These are phyloP conservation scores for Ogataea nonfermentans DNA, from an alignment of 805 yeast genomes.

Conservation along the genomic window DNA sequence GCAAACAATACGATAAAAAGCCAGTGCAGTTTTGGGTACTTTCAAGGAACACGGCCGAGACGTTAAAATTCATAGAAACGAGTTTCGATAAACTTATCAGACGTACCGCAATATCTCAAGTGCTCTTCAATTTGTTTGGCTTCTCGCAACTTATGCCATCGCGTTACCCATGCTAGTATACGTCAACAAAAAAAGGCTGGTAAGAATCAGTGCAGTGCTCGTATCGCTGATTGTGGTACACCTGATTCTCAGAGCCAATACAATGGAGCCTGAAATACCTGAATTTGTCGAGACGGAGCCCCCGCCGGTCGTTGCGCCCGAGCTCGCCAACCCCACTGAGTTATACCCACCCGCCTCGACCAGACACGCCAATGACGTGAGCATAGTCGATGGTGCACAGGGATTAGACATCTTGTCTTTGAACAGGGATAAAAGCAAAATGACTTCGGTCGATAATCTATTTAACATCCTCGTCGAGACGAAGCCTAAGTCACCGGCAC, in stretches of 20 bases:
- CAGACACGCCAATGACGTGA: neutral
- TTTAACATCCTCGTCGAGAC: slow-evolving; percentile 26
- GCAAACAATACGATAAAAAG: no score
- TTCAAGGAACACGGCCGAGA: no score
- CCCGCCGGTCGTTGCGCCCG: slow-evolving; percentile 2
- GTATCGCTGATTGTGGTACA: slow-evolving; percentile 1
- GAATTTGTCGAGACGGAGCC: neutral
- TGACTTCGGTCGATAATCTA: slow-evolving; percentile 16
- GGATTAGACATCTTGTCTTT: neutral
- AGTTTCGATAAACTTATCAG: no score
- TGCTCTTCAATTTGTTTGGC: no score
- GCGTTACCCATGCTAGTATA: neutral
- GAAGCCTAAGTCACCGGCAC: slow-evolving; percentile 39
- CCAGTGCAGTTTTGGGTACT: no score
- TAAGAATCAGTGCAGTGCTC: slow-evolving; percentile 2
- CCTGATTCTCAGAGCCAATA: neutral
- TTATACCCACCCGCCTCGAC: neutral
- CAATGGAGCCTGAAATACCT: neutral
- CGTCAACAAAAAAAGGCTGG: slow-evolving; percentile 1
- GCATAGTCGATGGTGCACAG: slow-evolving; percentile 1
- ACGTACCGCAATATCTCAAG: no score
- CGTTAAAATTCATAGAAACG: no score
- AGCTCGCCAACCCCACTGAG: neutral
- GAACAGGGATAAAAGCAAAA: neutral
- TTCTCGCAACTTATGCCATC: no score